phyloP scores from a whole-genome alignment of 345 rosid genomes.

The Turnera subulata region DNA sequence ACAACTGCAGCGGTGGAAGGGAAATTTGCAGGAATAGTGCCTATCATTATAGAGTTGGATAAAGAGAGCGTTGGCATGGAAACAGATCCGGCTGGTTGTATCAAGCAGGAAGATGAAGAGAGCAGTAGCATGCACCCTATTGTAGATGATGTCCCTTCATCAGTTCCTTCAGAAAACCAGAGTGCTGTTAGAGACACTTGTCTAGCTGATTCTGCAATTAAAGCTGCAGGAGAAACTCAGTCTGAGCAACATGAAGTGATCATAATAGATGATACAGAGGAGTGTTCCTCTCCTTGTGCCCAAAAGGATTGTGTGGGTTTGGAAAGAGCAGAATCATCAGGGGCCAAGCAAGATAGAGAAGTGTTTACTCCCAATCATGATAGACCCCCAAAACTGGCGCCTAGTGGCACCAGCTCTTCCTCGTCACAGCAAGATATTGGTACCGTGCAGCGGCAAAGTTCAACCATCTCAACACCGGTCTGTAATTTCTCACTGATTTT shows the following conservation, averaged over 20 bases:
- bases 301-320: conserved; percentile 3
- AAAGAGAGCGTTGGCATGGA: background rate
- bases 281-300: background rate
- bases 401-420: conserved; percentile 1
- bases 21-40: background rate
- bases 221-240: conserved; percentile 12
- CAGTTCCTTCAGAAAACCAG: conserved; percentile 7
- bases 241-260: background rate
- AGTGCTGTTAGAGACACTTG: background rate
- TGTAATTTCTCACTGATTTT: background rate
- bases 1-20: background rate
- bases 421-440: conserved; percentile 8
- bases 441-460: background rate
- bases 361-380: conserved; percentile 8
- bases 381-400: conserved; percentile 2
- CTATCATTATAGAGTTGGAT: conserved; percentile 1
- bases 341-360: conserved; percentile 2
- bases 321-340: conserved; percentile 3
- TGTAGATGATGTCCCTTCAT: conserved; percentile 2
- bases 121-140: background rate
- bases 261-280: background rate
- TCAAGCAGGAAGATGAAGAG: background rate
- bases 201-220: background rate
- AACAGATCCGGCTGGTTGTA: background rate
- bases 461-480: conserved; percentile 16